Percentiles rank a stretch among this genome's conserved stretches.
Conservation (phyloP, 176 grass and related monocot genomes). For the Triticum turgidum region DNA sequence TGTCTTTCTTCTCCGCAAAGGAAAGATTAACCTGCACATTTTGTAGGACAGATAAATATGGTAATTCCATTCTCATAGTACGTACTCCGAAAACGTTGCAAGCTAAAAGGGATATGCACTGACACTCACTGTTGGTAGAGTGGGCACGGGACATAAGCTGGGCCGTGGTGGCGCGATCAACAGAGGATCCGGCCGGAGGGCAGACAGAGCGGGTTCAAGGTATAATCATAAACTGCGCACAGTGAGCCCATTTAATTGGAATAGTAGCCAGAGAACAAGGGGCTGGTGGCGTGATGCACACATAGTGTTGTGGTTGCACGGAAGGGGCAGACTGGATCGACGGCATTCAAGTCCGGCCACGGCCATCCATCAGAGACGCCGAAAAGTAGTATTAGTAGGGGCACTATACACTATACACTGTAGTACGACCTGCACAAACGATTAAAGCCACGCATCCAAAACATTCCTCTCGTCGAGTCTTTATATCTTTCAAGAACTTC, state of each 20-base stretch:
- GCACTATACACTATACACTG: not conserved
- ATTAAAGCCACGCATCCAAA: not conserved
- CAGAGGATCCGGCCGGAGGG: slow-evolving; percentile 1
- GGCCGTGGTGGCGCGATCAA: not conserved
- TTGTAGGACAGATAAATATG: too few species aligned
- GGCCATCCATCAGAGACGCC: not conserved
- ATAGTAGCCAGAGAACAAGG: slow-evolving; percentile 79
- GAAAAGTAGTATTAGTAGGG: not conserved
- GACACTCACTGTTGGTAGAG: not conserved
- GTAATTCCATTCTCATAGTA: too few species aligned
- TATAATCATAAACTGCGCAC: slow-evolving; percentile 73
- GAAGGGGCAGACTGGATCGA: slow-evolving; percentile 31
- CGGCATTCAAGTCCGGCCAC: slow-evolving; percentile 33
- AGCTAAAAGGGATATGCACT: not conserved
- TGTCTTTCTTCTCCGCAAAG: too few species aligned
- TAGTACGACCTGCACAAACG: not conserved
- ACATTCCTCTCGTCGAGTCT: not conserved
- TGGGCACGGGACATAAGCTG: not conserved
- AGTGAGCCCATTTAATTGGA: slow-evolving; percentile 75
- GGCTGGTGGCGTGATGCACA: slow-evolving; percentile 53
- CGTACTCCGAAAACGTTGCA: too few species aligned
- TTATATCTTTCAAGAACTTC: not conserved
- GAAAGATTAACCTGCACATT: too few species aligned
- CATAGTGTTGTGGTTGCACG: slow-evolving; percentile 78
- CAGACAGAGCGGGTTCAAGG: slow-evolving; percentile 79